These are phyloP conservation scores for Phytophthora vignae DNA, from an alignment of 352 stramenopile genomes.

Conservation along the genomic window DNA sequence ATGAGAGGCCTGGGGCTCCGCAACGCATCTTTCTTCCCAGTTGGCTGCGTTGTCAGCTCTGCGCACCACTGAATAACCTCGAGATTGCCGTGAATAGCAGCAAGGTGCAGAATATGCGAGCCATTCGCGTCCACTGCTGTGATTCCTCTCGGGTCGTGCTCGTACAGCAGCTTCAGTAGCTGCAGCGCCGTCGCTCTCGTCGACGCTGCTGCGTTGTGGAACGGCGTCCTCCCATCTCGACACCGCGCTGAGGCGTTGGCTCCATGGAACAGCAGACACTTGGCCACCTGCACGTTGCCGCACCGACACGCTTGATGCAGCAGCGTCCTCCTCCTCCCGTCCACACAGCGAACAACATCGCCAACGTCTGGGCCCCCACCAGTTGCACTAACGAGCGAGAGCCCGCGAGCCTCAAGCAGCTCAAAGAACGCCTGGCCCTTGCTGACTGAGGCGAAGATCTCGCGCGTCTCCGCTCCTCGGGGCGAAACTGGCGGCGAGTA, in stretches of 20 bases:
- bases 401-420: constrained; percentile 29
- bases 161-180: constrained; percentile 58
- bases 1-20: background rate
- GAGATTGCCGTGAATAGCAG: constrained; percentile 68
- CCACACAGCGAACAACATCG: constrained; percentile 39
- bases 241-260: constrained; percentile 49
- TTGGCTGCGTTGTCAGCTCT: constrained; percentile 7
- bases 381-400: constrained; percentile 10
- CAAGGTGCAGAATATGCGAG: constrained; percentile 68
- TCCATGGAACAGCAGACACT: constrained; percentile 66
- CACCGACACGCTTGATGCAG: constrained; percentile 70
- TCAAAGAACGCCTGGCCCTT: constrained; percentile 37
- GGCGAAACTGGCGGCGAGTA: constrained; percentile 28
- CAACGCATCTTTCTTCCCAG: background rate
- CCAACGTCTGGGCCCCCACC: constrained; percentile 5
- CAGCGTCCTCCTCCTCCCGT: constrained; percentile 64
- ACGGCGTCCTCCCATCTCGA: constrained; percentile 58
- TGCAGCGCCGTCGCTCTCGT: constrained; percentile 36
- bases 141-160: constrained; percentile 58
- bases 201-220: constrained; percentile 60
- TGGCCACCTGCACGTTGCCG: constrained; percentile 60
- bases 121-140: constrained; percentile 65
- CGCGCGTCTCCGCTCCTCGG: constrained; percentile 15
- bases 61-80: constrained; percentile 70
- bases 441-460: constrained; percentile 38